Evolutionary conservation across 225 moss, liverwort and hornwort genomes (phyloP).

Genomic region (Marchantia paleacea): DNA sequence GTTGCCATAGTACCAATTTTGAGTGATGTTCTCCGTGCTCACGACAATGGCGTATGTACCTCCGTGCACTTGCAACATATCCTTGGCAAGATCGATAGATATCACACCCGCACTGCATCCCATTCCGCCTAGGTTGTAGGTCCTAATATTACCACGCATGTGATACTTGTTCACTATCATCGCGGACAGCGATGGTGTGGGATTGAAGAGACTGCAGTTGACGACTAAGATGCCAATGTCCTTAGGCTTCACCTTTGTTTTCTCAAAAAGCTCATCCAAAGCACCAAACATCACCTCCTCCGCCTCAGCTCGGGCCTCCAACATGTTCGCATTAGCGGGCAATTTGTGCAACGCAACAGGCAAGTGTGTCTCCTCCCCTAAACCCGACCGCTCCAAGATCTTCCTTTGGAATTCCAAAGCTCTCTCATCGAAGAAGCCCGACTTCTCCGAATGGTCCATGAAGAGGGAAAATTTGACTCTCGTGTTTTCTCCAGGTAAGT

Average conservation of each 20-base stretch:
- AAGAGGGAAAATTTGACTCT: constrained; percentile 1
- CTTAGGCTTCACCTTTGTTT: constrained; percentile 28
- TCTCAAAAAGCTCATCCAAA: constrained; percentile 30
- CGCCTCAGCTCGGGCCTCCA: constrained; percentile 15
- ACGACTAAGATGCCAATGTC: constrained; percentile 27
- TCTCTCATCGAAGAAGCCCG: constrained; percentile 26
- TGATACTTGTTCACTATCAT: constrained; percentile 29
- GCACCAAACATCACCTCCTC: constrained; percentile 25
- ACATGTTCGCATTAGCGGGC: constrained; percentile 16
- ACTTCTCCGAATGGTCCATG: constrained; percentile 20
- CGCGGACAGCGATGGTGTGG: constrained; percentile 40
- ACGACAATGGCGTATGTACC: constrained; percentile 29
- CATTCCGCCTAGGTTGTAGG: constrained; percentile 32
- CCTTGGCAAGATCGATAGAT: constrained; percentile 27
- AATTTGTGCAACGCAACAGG: constrained; percentile 11
- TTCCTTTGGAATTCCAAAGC: constrained; percentile 22
- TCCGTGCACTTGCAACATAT: constrained; percentile 27
- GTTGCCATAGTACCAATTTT: constrained; percentile 29
- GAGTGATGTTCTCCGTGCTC: constrained; percentile 31
- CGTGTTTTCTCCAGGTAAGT: not conserved
- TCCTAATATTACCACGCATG: constrained; percentile 25
- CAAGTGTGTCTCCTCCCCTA: constrained; percentile 21
- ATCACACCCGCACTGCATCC: constrained; percentile 32
- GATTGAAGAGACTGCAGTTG: constrained; percentile 39
- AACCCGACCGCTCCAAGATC: constrained; percentile 29